phyloP scores from a whole-genome alignment of 176 grass and related monocot species.

The Musa acuminata region DNA sequence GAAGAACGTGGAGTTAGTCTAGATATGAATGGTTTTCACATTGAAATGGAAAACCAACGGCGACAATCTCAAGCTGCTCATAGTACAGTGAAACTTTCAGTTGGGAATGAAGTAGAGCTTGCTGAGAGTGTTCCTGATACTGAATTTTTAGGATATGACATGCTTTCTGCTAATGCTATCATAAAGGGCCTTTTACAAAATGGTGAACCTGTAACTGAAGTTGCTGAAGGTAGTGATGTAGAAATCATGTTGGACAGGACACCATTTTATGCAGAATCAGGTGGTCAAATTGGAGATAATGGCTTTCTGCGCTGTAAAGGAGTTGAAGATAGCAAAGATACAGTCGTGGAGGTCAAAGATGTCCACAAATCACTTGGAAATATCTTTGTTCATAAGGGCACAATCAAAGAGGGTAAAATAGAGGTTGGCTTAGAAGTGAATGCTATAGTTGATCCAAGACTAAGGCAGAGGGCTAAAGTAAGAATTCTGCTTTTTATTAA shows the following conservation, averaged over 20 bases:
- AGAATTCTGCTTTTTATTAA: conserved; percentile 6
- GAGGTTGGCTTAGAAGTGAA: conserved; percentile 67
- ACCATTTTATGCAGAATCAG: conserved; percentile 96
- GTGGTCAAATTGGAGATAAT: conserved; percentile 93
- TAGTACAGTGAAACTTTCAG: conserved; percentile 70
- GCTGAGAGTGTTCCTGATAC: conserved; percentile 64
- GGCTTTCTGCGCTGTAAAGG: conserved; percentile 54
- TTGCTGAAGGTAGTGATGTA: conserved; percentile 67
- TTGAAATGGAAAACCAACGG: conserved; percentile 96
- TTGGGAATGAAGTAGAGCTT: conserved; percentile 76
- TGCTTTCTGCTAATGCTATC: conserved; percentile 50
- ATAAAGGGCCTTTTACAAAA: conserved; percentile 79
- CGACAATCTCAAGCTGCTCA: conserved; percentile 89
- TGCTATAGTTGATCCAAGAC: conserved; percentile 69
- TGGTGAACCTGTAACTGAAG: conserved; percentile 58
- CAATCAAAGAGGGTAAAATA: conserved; percentile 66
- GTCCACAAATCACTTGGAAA: conserved; percentile 88
- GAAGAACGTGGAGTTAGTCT: conserved; percentile 54
- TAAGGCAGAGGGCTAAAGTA: conserved; percentile 88
- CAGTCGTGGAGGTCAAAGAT: conserved; percentile 70
- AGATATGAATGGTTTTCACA: conserved; percentile 74
- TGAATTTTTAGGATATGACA: conserved; percentile 85
- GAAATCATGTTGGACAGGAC: conserved; percentile 89
- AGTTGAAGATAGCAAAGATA: conserved; percentile 38
- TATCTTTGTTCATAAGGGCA: conserved; percentile 93